A percentile compares a stretch with the other conserved stretches of the same genome.
phyloP scores from a whole-genome alignment of 2,329 filamentous ascomycete species.

The Paracoccidioides lutzii region DNA sequence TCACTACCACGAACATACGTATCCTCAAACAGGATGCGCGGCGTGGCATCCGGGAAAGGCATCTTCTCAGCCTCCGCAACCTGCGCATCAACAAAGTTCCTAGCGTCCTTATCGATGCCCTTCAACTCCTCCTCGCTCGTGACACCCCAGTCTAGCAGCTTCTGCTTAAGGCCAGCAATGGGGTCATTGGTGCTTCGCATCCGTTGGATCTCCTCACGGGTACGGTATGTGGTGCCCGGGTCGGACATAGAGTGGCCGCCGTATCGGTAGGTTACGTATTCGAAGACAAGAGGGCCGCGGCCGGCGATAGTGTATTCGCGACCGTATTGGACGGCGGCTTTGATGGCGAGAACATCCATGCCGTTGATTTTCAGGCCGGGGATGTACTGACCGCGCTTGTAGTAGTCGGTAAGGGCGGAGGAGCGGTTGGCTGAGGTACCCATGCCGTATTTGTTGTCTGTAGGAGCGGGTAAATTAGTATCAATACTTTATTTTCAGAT shows the following conservation, averaged over 20 bases:
- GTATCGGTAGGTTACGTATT: conserved; percentile 99
- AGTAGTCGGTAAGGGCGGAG: conserved; percentile 95
- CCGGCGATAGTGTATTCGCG: conserved; percentile 73
- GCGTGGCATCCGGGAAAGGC: conserved; percentile 61
- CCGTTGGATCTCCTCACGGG: conserved; percentile 97
- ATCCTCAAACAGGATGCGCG: conserved; percentile 85
- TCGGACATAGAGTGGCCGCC: conserved; percentile 99
- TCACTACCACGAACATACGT: conserved; percentile 85
- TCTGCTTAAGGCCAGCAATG: conserved; percentile 95
- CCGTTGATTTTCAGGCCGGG: conserved; percentile 98
- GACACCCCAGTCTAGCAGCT: conserved; percentile 91
- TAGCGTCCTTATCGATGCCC: conserved; percentile 85
- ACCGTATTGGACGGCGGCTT: conserved; percentile 87
- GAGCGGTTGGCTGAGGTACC: conserved; percentile 90
- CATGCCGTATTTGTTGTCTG: conserved; percentile 99
- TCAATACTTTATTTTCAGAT: not conserved
- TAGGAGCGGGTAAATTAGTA: conserved; percentile 5
- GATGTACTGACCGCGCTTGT: conserved; percentile 99
- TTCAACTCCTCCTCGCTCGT: conserved; percentile 92
- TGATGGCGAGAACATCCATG: conserved; percentile 97
- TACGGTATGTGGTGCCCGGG: conserved; percentile 97
- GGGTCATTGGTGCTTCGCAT: conserved; percentile 99
- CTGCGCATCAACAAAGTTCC: conserved; percentile 73
- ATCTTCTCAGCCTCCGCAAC: conserved; percentile 84
- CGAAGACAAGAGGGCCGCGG: conserved; percentile 88